A percentile compares a stretch with the other conserved stretches of the same genome.
Evolutionary conservation across 345 rosid species (phyloP).

Genomic region (Mangifera indica): DNA sequence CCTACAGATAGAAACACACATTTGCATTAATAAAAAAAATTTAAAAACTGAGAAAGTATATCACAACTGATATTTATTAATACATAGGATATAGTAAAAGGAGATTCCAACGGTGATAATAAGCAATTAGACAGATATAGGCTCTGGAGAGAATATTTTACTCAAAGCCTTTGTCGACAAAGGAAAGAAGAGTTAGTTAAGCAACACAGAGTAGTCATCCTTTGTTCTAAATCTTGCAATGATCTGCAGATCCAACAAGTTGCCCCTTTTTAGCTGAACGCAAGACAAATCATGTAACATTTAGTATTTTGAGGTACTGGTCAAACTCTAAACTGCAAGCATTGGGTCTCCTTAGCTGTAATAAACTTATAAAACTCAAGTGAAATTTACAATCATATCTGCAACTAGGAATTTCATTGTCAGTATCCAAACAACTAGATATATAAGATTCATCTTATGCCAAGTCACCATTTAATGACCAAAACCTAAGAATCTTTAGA

Average conservation of each 20-base stretch:
- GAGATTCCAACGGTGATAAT: background rate
- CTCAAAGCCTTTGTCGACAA: background rate
- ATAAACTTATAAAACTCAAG: background rate
- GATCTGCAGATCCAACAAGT: background rate
- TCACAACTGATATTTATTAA: background rate
- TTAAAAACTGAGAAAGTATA: background rate
- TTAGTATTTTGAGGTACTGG: background rate
- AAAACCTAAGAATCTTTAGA: background rate
- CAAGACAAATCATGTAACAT: background rate
- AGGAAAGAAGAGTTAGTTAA: background rate
- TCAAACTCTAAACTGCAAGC: background rate
- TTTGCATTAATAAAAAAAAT: slow-evolving; percentile 1
- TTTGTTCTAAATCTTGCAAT: background rate
- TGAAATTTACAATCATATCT: background rate
- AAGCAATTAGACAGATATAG: background rate
- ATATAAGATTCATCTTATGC: background rate
- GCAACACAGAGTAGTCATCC: background rate
- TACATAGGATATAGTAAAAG: background rate
- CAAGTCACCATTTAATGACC: background rate
- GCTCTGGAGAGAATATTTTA: background rate
- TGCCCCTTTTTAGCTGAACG: background rate
- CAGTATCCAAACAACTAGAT: background rate
- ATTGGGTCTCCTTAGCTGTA: background rate
- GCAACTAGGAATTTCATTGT: background rate
- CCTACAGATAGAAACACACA: slow-evolving; percentile 40